A percentile compares a stretch with the other conserved stretches of the same genome.
Evolutionary conservation across 164 flowering plant species (phyloP).

Genomic region (Houttuynia cordata): DNA sequence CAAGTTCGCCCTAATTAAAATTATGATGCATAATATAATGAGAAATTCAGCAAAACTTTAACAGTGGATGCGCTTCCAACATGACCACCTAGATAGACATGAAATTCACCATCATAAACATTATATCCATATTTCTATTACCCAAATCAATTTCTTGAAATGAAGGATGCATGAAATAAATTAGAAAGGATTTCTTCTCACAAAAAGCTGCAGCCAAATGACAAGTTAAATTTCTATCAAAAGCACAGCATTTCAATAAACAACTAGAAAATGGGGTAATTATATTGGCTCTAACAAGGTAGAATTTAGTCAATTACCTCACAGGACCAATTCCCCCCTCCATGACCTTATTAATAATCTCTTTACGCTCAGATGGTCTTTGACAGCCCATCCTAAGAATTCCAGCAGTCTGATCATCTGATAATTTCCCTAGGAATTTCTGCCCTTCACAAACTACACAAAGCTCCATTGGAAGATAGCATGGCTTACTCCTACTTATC

Average conservation of each 20-base stretch:
- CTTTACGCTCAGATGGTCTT: slow-evolving; percentile 64
- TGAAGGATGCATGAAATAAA: too few species aligned
- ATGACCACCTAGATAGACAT: too few species aligned
- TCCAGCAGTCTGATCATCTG: slow-evolving; percentile 80
- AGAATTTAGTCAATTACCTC: slow-evolving; percentile 57
- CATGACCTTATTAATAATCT: slow-evolving; percentile 63
- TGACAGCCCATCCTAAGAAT: slow-evolving; percentile 86
- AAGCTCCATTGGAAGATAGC: slow-evolving; percentile 96
- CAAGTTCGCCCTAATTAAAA: not conserved
- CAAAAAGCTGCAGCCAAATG: too few species aligned
- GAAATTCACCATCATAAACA: too few species aligned
- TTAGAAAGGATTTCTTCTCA: too few species aligned
- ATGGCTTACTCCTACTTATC: slow-evolving; percentile 82
- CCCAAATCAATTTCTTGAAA: too few species aligned
- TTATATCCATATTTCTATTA: too few species aligned
- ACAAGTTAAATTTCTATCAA: too few species aligned
- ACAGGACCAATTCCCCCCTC: slow-evolving; percentile 63
- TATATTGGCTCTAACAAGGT: not conserved
- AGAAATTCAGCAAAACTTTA: too few species aligned
- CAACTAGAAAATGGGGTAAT: not conserved
- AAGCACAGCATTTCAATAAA: too few species aligned
- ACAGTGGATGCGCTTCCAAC: too few species aligned
- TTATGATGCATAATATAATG: not conserved
- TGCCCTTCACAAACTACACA: slow-evolving; percentile 94
- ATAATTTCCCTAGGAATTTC: slow-evolving; percentile 84